These are phyloP conservation scores for Calonectria pseudoturangicola DNA, from an alignment of 2,329 filamentous ascomycete genomes.

Conservation along the genomic window DNA sequence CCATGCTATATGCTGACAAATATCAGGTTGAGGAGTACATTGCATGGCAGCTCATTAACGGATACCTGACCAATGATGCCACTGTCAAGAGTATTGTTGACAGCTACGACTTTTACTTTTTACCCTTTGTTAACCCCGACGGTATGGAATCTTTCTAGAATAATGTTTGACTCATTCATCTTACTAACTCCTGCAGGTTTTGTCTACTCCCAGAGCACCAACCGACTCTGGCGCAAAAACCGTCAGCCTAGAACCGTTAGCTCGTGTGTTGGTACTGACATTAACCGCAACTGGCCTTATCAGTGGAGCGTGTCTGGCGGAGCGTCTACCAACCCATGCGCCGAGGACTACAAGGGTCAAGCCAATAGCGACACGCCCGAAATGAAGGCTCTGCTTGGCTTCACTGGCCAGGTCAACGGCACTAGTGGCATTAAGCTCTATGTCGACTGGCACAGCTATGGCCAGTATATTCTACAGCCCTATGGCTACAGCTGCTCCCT, in stretches of 20 bases:
- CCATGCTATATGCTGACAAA: slow-evolving; percentile 5
- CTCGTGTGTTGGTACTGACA: slow-evolving; percentile 70
- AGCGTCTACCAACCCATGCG: slow-evolving; percentile 71
- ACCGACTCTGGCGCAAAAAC: slow-evolving; percentile 79
- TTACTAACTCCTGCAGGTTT: slow-evolving; percentile 32
- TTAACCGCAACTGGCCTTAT: slow-evolving; percentile 77
- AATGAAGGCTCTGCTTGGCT: slow-evolving; percentile 65
- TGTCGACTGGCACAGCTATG: slow-evolving; percentile 80
- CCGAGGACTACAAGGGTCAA: slow-evolving; percentile 68
- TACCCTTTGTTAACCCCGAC: slow-evolving; percentile 77
- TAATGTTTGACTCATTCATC: slow-evolving; percentile 26
- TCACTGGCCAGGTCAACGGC: slow-evolving; percentile 53
- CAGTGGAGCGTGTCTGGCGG: slow-evolving; percentile 70
- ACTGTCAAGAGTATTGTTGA: slow-evolving; percentile 69
- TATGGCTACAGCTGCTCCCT: slow-evolving; percentile 75
- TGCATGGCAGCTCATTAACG: slow-evolving; percentile 67
- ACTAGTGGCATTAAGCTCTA: slow-evolving; percentile 72
- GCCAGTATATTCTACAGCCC: slow-evolving; percentile 74
- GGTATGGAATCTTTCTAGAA: slow-evolving; percentile 59
- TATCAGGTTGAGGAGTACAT: slow-evolving; percentile 70
- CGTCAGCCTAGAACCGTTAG: slow-evolving; percentile 64
- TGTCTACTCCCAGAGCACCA: slow-evolving; percentile 72
- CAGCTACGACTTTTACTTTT: slow-evolving; percentile 79
- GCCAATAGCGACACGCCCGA: slow-evolving; percentile 69
- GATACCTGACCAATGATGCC: slow-evolving; percentile 62